Percentiles rank a stretch among this genome's conserved stretches.
Conservation (phyloP, 257 asterid species). For the Prunella vulgaris region DNA sequence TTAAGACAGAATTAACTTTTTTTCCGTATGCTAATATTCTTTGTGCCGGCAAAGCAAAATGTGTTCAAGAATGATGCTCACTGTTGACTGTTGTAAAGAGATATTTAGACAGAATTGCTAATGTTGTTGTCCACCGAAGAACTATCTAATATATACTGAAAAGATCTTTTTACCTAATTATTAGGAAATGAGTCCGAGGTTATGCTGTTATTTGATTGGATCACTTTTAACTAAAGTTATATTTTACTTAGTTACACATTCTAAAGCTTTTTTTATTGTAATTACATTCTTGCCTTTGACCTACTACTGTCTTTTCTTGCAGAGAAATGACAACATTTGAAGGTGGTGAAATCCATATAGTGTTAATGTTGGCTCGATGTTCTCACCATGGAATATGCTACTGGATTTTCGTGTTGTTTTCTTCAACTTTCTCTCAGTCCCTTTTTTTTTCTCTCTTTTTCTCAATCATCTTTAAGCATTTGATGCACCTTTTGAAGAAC, state of each 20-base stretch:
- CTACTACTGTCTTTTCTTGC: conserved; percentile 28
- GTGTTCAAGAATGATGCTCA: neutral
- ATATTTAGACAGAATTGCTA: neutral
- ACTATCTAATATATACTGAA: neutral
- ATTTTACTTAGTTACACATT: neutral
- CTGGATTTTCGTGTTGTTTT: neutral
- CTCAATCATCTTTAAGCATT: neutral
- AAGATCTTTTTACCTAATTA: neutral
- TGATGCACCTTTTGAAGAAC: conserved; percentile 14
- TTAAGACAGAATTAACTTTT: neutral
- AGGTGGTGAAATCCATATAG: conserved; percentile 20
- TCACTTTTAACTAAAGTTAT: neutral
- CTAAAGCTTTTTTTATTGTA: neutral
- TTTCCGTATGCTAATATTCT: neutral
- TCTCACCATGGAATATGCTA: conserved; percentile 13
- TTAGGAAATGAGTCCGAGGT: neutral
- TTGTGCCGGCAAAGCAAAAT: neutral
- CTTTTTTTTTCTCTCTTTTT: conserved; percentile 1
- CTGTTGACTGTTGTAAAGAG: no score
- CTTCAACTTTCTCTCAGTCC: conserved; percentile 13
- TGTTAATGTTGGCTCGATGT: conserved; percentile 9
- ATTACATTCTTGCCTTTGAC: conserved; percentile 22
- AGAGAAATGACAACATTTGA: conserved; percentile 22
- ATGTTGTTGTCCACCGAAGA: neutral
- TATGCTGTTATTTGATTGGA: neutral